A percentile compares a stretch with the other conserved stretches of the same genome.
phyloP scores from a whole-genome alignment of 164 flowering plant genomes.

The Houttuynia cordata region DNA sequence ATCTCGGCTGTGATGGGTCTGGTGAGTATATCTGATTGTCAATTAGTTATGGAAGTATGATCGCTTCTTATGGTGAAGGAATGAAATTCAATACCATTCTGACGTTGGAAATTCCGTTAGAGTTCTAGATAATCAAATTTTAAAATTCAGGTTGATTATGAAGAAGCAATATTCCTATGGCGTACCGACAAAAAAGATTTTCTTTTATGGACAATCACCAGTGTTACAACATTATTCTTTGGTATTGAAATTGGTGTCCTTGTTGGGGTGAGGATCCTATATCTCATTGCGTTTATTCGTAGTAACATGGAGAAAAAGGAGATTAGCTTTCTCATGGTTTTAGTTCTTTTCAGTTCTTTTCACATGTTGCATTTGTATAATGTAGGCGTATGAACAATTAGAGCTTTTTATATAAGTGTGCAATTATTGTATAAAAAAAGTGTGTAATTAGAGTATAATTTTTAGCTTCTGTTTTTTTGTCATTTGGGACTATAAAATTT shows the following conservation, averaged over 20 bases:
- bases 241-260: conserved; percentile 98
- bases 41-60: background rate
- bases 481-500: too few species aligned
- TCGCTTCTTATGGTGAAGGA: background rate
- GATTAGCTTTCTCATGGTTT: too few species aligned
- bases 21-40: conserved; percentile 34
- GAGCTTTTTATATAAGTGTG: too few species aligned
- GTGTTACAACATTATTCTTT: conserved; percentile 59
- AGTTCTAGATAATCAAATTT: background rate
- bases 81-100: background rate
- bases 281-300: background rate
- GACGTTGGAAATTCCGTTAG: background rate
- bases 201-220: conserved; percentile 82
- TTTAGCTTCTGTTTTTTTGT: too few species aligned
- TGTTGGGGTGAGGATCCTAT: conserved; percentile 53
- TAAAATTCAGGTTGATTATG: conserved; percentile 78
- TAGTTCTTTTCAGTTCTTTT: too few species aligned
- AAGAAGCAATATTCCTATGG: conserved; percentile 95
- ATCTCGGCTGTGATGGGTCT: conserved; percentile 88
- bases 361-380: too few species aligned
- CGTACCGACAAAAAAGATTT: conserved; percentile 86
- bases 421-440: too few species aligned
- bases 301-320: too few species aligned
- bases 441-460: too few species aligned
- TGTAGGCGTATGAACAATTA: too few species aligned